Evolutionary conservation across 2,329 filamentous ascomycete species (phyloP), one percentile per base, ranked within the genome.

Genomic region (Pseudodiploospora longispora): DNA sequence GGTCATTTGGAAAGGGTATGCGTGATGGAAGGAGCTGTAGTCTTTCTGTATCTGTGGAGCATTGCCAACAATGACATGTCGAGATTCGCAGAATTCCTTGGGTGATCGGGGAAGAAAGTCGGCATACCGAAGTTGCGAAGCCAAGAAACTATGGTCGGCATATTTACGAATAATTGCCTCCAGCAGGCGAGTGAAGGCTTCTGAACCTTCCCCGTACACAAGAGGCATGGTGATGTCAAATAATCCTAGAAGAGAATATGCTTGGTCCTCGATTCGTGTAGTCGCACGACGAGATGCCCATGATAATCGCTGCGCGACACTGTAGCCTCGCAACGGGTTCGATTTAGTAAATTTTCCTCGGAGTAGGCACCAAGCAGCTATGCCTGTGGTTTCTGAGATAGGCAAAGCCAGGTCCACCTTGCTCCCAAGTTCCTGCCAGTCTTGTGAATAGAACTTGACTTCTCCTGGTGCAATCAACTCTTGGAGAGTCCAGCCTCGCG

Each of bases 231-330:
- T 46, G 31, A 52, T 46, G 29, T 47, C 19, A n/a, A 50, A 47
- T 3, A 52, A 42, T 3, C 50, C 48, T 19, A 52, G 30, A 2
- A 52, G 39, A 29, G 50, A 52, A 30, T 52, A 52, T 6, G 47
- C 50, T 27, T 44, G 30, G 32, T 52, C 50, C 39, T 62, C 52
- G 29, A 40, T 27, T 9, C 52, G 49, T 1, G 41, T 55, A 1
- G 53, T 60, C 30, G 50, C 10, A 10, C 59, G 46, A 3, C 41
- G 40, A 5, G 57, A 50, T 8, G 57, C 55, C 60, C 59, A 62
- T 4, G 54, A 56, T 48, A 61, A 54, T 28, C 56, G 50, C 5
- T 48, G 36, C 6, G 55, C 53, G 6, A 59, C 40, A 35, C 36
- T 42, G 31, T 37, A 40, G 10, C 35, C 43, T 9, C 40, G 30